These are phyloP conservation scores for Solidago caesia DNA, from an alignment of 129 eudicot species.

Conservation along the genomic window DNA sequence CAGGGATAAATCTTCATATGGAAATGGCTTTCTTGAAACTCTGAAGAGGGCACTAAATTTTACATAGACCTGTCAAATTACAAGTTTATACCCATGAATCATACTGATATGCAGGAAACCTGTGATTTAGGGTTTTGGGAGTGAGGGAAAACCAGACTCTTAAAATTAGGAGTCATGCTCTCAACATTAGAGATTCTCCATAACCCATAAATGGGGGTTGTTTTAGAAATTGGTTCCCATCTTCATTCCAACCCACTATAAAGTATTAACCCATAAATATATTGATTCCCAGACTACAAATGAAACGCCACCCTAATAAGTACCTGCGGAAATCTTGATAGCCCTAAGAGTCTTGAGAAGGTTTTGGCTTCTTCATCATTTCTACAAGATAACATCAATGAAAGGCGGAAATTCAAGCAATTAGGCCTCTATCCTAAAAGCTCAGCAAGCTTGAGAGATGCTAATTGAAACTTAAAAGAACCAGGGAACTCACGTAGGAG, in stretches of 20 bases:
- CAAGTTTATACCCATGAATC: neutral
- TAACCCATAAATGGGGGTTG: neutral
- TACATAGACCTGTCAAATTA: constrained; percentile 55
- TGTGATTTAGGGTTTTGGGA: neutral
- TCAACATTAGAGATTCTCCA: neutral
- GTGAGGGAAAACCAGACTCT: neutral
- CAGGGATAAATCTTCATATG: constrained; percentile 60
- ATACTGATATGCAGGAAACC: neutral
- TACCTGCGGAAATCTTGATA: constrained; percentile 83
- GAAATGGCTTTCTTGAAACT: constrained; percentile 65
- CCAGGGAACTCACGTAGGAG: constrained; percentile 58
- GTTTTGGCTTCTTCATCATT: constrained; percentile 46
- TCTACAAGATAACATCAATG: constrained; percentile 33
- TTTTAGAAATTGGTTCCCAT: neutral
- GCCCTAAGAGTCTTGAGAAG: constrained; percentile 51
- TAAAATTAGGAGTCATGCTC: neutral
- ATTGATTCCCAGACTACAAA: neutral
- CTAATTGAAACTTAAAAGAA: neutral
- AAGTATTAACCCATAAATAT: neutral
- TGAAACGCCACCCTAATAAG: neutral
- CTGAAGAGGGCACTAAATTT: constrained; percentile 80
- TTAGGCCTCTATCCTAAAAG: neutral
- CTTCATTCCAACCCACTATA: neutral
- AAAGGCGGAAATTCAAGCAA: neutral
- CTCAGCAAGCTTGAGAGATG: too few species aligned